A percentile compares a stretch with the other conserved stretches of the same genome.
These are phyloP conservation scores for Clonostachys solani DNA, from an alignment of 2,329 filamentous ascomycete genomes.

Conservation along the genomic window DNA sequence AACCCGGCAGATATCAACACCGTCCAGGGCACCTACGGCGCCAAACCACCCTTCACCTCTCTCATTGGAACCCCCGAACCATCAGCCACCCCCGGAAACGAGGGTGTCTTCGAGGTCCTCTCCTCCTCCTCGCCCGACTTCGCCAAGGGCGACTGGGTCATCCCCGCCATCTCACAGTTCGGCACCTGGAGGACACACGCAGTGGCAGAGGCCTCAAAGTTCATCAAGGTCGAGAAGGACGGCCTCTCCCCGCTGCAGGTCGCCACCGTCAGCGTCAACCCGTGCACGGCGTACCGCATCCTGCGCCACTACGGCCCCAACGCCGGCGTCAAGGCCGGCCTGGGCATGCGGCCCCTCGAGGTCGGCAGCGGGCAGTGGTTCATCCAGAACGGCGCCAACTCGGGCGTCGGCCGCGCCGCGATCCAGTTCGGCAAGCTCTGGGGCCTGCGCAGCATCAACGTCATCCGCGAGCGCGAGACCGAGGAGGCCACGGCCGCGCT, in stretches of 20 bases:
- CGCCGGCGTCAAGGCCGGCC: conserved; percentile 35
- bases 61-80: conserved; percentile 73
- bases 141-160: conserved; percentile 84
- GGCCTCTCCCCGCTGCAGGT: conserved; percentile 73
- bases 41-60: conserved; percentile 72
- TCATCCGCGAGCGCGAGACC: conserved; percentile 70
- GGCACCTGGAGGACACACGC: conserved; percentile 96
- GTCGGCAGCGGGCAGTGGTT: conserved; percentile 73
- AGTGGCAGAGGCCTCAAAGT: conserved; percentile 48
- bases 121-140: conserved; percentile 49
- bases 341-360: conserved; percentile 39
- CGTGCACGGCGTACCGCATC: conserved; percentile 92
- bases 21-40: conserved; percentile 93
- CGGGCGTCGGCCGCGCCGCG: conserved; percentile 83
- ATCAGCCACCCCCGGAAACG: conserved; percentile 79
- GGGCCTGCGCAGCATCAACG: conserved; percentile 88
- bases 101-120: conserved; percentile 89
- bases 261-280: conserved; percentile 88
- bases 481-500: conserved; percentile 59
- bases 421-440: conserved; percentile 84
- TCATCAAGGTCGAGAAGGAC: conserved; percentile 68
- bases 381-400: conserved; percentile 95
- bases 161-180: conserved; percentile 77
- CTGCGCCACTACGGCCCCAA: conserved; percentile 68
- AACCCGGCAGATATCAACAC: conserved; percentile 99